phyloP scores from a whole-genome alignment of 1,284 basidiomycete genomes.

The Cutaneotrichosporon dermatis region DNA sequence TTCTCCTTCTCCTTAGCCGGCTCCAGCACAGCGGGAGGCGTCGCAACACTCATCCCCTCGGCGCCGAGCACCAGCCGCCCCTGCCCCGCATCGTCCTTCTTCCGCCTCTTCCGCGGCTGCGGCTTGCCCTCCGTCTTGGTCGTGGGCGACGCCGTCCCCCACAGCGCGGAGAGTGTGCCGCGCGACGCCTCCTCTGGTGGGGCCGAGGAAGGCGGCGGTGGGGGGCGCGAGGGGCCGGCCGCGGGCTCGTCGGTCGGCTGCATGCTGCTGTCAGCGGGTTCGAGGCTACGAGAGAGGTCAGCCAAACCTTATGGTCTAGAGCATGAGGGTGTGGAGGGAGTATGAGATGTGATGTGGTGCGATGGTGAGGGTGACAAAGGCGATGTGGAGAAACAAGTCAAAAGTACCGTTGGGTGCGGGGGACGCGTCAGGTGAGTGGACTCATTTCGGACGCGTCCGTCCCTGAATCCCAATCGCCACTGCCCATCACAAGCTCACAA shows the following conservation, averaged over 20 bases:
- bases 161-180: slow-evolving; percentile 4
- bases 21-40: slow-evolving; percentile 6
- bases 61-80: slow-evolving; percentile 12
- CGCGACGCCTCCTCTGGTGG: not conserved
- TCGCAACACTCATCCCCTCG: slow-evolving; percentile 6
- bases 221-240: no score
- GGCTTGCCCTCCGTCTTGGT: not conserved
- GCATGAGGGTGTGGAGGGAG: no score
- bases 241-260: no score
- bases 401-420: no score
- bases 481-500: not conserved
- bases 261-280: no score
- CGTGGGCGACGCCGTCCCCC: not conserved
- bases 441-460: not conserved
- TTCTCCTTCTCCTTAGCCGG: not conserved
- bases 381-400: no score
- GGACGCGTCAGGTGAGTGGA: not conserved
- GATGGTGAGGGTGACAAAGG: no score
- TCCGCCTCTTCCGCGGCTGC: slow-evolving; percentile 12
- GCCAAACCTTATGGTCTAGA: no score
- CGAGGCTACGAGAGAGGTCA: no score
- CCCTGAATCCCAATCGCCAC: not conserved
- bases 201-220: no score
- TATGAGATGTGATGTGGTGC: no score
- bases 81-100: slow-evolving; percentile 13